Conservation (phyloP, 495 filamentous ascomycete species). For the Penicillium silybi region DNA sequence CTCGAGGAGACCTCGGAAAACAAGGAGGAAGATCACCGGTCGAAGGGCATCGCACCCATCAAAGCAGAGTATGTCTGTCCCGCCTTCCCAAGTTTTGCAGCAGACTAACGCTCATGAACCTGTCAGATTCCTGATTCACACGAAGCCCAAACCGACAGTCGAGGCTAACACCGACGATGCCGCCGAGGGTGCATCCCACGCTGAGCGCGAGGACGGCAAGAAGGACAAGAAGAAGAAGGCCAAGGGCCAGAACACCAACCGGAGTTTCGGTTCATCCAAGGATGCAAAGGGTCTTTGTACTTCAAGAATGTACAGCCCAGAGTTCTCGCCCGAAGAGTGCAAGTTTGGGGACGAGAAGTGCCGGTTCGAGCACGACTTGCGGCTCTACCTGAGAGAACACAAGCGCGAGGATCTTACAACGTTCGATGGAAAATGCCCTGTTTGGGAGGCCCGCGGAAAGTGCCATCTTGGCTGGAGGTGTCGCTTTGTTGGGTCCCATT, state of each 20-base stretch:
- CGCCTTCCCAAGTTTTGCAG: not conserved
- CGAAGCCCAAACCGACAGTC: conserved; percentile 17
- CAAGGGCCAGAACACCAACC: conserved; percentile 79
- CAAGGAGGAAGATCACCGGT: conserved; percentile 34
- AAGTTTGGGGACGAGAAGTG: conserved; percentile 67
- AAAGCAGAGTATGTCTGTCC: conserved; percentile 70
- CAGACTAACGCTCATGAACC: conserved; percentile 8
- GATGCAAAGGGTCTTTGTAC: conserved; percentile 78
- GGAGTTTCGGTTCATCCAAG: conserved; percentile 76
- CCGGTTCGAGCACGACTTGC: conserved; percentile 74
- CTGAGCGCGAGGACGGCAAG: conserved; percentile 31
- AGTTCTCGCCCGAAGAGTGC: conserved; percentile 73
- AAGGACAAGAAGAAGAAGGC: conserved; percentile 60
- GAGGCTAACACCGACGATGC: conserved; percentile 55
- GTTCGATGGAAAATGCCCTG: conserved; percentile 71
- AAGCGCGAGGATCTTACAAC: conserved; percentile 74
- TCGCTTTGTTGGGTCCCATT: conserved; percentile 79
- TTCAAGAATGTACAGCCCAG: conserved; percentile 57
- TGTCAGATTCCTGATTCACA: conserved; percentile 55
- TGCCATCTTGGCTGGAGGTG: conserved; percentile 90
- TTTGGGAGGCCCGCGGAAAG: conserved; percentile 69
- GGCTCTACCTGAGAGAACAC: conserved; percentile 77
- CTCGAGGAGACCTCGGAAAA: conserved; percentile 37
- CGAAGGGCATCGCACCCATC: conserved; percentile 73
- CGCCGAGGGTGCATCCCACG: conserved; percentile 58